Conservation (phyloP, 345 rosid species). For the Syzygium oleosum region DNA sequence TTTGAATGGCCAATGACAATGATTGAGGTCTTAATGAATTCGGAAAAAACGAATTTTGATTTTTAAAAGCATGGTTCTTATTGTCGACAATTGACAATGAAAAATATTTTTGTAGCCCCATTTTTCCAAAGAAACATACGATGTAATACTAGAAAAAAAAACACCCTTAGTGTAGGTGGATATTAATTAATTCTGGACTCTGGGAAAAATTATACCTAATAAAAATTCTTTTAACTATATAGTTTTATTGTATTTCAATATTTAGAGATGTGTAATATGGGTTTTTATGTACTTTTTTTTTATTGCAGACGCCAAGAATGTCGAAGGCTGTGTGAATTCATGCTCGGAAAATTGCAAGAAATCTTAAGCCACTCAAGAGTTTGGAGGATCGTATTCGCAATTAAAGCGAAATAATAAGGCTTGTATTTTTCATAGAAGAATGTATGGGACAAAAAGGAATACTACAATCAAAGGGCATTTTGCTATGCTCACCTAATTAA, state of each 20-base stretch:
- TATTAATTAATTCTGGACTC: not conserved
- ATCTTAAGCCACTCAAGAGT: not conserved
- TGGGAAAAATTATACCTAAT: not conserved
- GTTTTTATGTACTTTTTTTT: not conserved
- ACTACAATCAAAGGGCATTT: not conserved
- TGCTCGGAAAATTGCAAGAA: not conserved
- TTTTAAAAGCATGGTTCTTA: not conserved
- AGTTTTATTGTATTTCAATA: not conserved
- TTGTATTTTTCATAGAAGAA: not conserved
- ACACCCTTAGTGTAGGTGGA: not conserved
- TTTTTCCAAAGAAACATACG: not conserved
- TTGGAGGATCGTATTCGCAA: not conserved
- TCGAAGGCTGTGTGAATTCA: not conserved
- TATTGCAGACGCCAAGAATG: not conserved
- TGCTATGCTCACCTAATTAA: not conserved
- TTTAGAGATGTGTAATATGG: not conserved
- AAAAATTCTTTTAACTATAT: not conserved
- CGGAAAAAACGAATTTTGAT: no score
- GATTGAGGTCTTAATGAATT: not conserved
- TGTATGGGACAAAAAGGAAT: not conserved
- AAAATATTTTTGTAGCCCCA: not conserved
- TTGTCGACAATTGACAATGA: not conserved
- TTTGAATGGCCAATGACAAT: not conserved
- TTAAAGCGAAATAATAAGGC: not conserved
- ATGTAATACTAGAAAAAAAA: not conserved